Evolutionary conservation across 148 eudicot genomes (phyloP).

Genomic region (Suaeda aralocaspica): DNA sequence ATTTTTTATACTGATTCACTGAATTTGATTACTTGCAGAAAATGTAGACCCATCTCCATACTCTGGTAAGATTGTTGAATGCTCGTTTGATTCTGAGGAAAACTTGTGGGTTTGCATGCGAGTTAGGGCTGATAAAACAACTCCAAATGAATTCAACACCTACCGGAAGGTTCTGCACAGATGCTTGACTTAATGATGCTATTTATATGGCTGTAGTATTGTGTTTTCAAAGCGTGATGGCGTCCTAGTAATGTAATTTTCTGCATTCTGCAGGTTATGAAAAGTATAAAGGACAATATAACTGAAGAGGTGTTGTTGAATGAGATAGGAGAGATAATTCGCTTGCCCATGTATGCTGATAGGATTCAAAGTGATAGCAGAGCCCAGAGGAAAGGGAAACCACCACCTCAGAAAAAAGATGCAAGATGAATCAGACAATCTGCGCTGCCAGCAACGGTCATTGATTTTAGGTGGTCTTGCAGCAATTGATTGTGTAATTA

Average conservation of each 20-base stretch:
- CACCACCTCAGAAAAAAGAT: constrained; percentile 16
- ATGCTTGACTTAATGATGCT: background rate
- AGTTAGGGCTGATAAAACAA: constrained; percentile 57
- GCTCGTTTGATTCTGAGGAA: constrained; percentile 62
- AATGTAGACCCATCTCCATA: constrained; percentile 54
- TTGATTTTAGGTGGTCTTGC: constrained; percentile 4
- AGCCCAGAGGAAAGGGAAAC: constrained; percentile 35
- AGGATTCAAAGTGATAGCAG: constrained; percentile 64
- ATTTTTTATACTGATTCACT: background rate
- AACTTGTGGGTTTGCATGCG: constrained; percentile 73
- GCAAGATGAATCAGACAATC: background rate
- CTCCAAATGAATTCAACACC: constrained; percentile 83
- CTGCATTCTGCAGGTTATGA: constrained; percentile 57
- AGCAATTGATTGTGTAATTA: constrained; percentile 22
- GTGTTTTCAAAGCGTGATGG: background rate
- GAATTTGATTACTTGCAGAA: constrained; percentile 47
- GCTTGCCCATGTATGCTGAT: constrained; percentile 93
- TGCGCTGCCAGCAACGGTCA: background rate
- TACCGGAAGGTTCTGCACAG: constrained; percentile 59
- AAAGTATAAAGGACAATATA: constrained; percentile 84
- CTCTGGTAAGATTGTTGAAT: constrained; percentile 83
- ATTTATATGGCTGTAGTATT: background rate
- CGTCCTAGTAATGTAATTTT: background rate
- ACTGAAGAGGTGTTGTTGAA: constrained; percentile 68
- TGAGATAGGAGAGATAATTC: constrained; percentile 70